Evolutionary conservation across 306 rosid species (phyloP).

Genomic region (Oemleria cerasiformis): DNA sequence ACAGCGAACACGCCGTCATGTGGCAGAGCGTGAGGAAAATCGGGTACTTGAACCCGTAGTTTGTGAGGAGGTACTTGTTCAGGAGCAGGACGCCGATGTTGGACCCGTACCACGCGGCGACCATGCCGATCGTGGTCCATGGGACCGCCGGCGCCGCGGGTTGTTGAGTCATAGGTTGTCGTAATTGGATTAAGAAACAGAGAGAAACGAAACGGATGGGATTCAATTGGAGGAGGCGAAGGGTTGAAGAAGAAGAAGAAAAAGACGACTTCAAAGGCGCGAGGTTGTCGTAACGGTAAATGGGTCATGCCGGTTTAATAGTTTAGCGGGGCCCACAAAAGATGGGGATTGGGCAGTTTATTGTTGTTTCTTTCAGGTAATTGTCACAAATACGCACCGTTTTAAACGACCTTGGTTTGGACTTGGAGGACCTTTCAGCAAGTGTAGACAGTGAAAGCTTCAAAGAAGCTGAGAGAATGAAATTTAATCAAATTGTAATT

Average conservation of each 20-base stretch:
- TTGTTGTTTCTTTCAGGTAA: neutral
- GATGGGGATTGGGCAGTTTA: neutral
- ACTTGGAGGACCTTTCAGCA: neutral
- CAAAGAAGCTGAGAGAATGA: neutral
- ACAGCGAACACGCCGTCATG: slow-evolving; percentile 22
- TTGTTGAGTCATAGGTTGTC: neutral
- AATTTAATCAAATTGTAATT: neutral
- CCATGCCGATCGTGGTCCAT: slow-evolving; percentile 20
- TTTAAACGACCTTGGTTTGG: neutral
- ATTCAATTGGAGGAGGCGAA: neutral
- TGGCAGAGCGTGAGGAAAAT: slow-evolving; percentile 30
- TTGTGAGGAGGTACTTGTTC: slow-evolving; percentile 31
- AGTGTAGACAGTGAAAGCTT: neutral
- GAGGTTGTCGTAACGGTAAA: neutral
- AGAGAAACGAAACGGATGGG: neutral
- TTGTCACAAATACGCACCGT: neutral
- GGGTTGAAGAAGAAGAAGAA: neutral
- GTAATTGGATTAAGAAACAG: neutral
- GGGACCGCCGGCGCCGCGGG: neutral
- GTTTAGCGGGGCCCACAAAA: neutral
- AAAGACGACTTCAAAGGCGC: neutral
- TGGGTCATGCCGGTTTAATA: neutral
- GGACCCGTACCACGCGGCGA: slow-evolving; percentile 26
- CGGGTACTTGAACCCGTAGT: slow-evolving; percentile 31
- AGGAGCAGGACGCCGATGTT: slow-evolving; percentile 31